Conservation (phyloP, 148 eudicot genomes). For the Rhododendron williamsianum region DNA sequence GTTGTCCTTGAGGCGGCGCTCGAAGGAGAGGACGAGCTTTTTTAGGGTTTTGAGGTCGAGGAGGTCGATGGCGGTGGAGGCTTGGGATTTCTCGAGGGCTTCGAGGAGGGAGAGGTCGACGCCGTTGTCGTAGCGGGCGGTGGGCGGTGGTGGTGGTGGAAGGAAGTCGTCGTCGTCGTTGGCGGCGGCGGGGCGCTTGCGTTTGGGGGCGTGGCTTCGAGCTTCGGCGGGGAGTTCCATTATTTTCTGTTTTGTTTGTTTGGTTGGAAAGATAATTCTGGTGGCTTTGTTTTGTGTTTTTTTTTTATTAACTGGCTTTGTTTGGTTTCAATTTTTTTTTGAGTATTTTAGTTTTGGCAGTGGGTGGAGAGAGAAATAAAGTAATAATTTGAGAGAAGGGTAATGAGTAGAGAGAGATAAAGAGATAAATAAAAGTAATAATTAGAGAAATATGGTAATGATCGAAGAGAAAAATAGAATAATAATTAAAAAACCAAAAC, state of each 20-base stretch:
- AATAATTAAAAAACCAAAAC: too few relatives aligned
- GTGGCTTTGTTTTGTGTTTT: too few relatives aligned
- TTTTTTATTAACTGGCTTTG: too few relatives aligned
- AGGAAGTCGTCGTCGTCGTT: background rate
- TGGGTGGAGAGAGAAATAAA: too few relatives aligned
- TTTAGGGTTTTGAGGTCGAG: constrained; percentile 83
- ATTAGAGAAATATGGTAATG: too few relatives aligned
- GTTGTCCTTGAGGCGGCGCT: constrained; percentile 89
- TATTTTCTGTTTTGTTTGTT: background rate
- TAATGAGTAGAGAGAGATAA: too few relatives aligned
- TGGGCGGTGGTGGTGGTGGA: constrained; percentile 17
- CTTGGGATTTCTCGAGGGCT: constrained; percentile 68
- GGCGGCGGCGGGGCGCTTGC: constrained; percentile 33
- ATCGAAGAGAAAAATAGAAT: too few relatives aligned
- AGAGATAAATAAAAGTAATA: too few relatives aligned
- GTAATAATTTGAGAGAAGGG: too few relatives aligned
- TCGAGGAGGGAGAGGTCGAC: constrained; percentile 85
- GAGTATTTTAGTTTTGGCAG: too few relatives aligned
- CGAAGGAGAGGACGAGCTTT: constrained; percentile 76
- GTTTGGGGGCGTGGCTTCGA: constrained; percentile 34
- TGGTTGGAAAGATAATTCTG: too few relatives aligned
- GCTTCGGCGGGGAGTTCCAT: constrained; percentile 32
- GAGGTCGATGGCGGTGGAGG: constrained; percentile 46
- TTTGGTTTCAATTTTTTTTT: too few relatives aligned
- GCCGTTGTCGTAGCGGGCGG: constrained; percentile 14